Conservation (phyloP, 805 yeast species). For the Saturnispora diversa region DNA sequence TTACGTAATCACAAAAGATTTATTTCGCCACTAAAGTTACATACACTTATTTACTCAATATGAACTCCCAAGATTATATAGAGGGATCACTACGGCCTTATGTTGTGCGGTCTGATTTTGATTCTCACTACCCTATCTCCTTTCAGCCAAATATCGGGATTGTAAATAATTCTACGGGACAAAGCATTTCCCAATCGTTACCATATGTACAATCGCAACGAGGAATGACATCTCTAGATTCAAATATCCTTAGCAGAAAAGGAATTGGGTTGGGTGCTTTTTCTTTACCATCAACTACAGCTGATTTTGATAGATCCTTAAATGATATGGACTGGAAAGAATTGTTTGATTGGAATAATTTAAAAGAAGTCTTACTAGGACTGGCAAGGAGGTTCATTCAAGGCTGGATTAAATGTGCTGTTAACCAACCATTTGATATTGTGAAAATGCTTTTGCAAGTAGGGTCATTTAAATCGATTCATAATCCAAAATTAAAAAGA, state of each 20-base stretch:
- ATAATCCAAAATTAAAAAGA: not conserved
- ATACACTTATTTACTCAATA: constrained; percentile 6
- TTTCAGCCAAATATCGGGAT: constrained; percentile 30
- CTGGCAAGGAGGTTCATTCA: constrained; percentile 54
- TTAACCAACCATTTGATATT: constrained; percentile 86
- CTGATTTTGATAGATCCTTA: constrained; percentile 10
- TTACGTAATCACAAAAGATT: constrained; percentile 1
- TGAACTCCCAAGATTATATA: constrained; percentile 21
- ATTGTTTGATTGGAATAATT: constrained; percentile 50
- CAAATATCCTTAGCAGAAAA: not conserved
- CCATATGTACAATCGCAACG: constrained; percentile 21
- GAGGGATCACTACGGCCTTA: constrained; percentile 30
- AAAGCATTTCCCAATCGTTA: constrained; percentile 28
- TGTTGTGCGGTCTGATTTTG: constrained; percentile 26
- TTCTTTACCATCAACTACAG: constrained; percentile 11
- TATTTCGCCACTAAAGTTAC: too few relatives aligned
- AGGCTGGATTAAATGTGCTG: constrained; percentile 58
- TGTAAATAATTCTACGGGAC: constrained; percentile 28
- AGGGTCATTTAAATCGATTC: constrained; percentile 45
- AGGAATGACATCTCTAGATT: constrained; percentile 6
- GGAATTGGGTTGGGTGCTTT: constrained; percentile 11
- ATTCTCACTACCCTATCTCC: constrained; percentile 29
- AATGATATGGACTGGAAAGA: constrained; percentile 56
- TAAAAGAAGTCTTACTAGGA: constrained; percentile 48
- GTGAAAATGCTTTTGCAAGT: constrained; percentile 72